These are phyloP conservation scores for Diplotaxis tenuifolia DNA, from an alignment of 345 rosid genomes.

Conservation along the genomic window DNA sequence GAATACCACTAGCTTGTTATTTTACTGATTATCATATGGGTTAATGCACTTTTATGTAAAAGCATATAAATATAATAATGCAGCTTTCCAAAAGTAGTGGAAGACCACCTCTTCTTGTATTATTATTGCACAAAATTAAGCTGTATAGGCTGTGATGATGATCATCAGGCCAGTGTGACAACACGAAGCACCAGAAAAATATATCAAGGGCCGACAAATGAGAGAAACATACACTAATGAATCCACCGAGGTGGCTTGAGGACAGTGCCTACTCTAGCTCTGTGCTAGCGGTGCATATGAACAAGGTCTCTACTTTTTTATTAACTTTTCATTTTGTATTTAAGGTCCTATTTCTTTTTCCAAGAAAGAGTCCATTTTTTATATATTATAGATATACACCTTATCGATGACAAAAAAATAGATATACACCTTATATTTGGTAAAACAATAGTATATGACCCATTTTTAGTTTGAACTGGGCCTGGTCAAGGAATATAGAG, in stretches of 20 bases:
- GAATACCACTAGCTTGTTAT: constrained; percentile 28
- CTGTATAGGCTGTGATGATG: background rate
- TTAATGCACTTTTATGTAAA: constrained; percentile 10
- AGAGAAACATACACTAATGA: constrained; percentile 3
- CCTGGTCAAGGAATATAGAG: constrained; percentile 18
- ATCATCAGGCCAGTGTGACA: constrained; percentile 12
- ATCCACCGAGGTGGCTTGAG: background rate
- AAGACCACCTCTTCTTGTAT: constrained; percentile 10
- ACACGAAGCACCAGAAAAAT: background rate
- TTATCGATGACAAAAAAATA: no score
- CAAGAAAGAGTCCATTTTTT: no score
- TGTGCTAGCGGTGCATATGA: no score
- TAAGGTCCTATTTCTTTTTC: no score
- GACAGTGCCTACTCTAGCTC: no score
- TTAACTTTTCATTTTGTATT: no score
- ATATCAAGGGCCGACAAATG: constrained; percentile 10
- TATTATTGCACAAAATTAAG: background rate
- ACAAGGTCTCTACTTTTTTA: no score
- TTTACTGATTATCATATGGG: constrained; percentile 15
- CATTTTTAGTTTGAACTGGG: no score
- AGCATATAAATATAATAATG: background rate
- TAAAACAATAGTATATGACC: no score
- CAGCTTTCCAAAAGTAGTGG: constrained; percentile 11
- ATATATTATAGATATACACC: no score
- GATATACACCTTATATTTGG: no score